Conservation (phyloP, 805 yeast species). For the Ogataea nakhonphanomensis region DNA sequence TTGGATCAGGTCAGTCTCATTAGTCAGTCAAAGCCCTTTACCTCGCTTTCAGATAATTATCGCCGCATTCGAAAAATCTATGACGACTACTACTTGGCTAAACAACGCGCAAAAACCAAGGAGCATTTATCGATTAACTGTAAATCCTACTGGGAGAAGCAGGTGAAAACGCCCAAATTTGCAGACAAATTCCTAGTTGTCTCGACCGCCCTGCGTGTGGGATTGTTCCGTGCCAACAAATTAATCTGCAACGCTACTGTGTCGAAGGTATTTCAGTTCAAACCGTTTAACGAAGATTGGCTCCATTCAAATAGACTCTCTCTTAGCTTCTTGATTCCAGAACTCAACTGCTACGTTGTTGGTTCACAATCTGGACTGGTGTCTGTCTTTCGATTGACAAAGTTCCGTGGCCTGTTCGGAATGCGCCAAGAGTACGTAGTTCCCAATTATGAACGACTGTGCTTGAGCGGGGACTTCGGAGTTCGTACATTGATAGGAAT, state of each 20-base stretch:
- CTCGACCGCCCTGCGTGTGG: conserved; percentile 44
- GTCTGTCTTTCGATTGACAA: conserved; percentile 40
- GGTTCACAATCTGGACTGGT: conserved; percentile 45
- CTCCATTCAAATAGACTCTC: conserved; percentile 29
- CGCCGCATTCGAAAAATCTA: conserved; percentile 27
- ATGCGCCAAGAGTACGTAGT: conserved; percentile 45
- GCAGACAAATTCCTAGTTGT: conserved; percentile 36
- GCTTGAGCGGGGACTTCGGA: conserved; percentile 20
- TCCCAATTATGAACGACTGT: conserved; percentile 26
- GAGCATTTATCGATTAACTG: conserved; percentile 26
- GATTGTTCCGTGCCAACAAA: conserved; percentile 42
- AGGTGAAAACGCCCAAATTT: conserved; percentile 18
- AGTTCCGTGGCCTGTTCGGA: conserved; percentile 39
- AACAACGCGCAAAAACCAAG: conserved; percentile 24
- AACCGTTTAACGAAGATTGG: conserved; percentile 36
- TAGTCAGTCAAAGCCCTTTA: conserved; percentile 11
- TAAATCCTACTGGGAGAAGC: conserved; percentile 29
- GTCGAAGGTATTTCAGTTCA: conserved; percentile 35
- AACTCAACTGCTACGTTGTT: conserved; percentile 38
- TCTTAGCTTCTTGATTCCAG: conserved; percentile 34
- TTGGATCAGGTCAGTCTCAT: conserved; percentile 16
- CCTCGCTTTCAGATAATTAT: conserved; percentile 27
- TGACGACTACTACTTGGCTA: conserved; percentile 27
- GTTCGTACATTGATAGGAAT: conserved; percentile 27
- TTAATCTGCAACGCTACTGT: conserved; percentile 49